Evolutionary conservation across 495 filamentous ascomycete species (phyloP), one percentile per base, ranked within the genome.

Genomic region (Rostrohypoxylon terebratum): DNA sequence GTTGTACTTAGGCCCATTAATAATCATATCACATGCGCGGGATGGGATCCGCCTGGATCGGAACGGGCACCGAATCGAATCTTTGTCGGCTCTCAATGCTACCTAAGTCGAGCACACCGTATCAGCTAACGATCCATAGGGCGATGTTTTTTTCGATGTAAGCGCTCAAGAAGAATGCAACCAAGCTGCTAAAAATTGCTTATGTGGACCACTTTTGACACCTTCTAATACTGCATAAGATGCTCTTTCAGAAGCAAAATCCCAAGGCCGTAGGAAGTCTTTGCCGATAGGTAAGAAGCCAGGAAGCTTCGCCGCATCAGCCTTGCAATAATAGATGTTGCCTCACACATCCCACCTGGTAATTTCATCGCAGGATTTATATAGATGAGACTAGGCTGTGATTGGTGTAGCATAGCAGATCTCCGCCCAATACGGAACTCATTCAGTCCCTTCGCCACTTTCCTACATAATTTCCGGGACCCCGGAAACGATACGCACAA

Each of bases 321-420:
- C 59, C 31, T 51, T 28, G 51, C 14, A 34, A 21, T 63, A 34
- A 21, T 63, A 13, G 23, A 38, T 33, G 25, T 25, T 18, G 33
- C 33, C 45, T 14, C 36, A 36, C 33, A 2, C 20, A 23, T 28
- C 60, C 34, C 10, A 40, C 60, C 34, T 33, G 40, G 20, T 55
- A 16, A 55, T 20, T 16, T 18, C 25, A 31, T 36, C 18, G 14
- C 28, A 33, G 14, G 51, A 18, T 18, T 55, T 25, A 18, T 18
- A 36, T 25, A 36, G 28, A 55, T 36, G 51, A 36, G 20, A 36
- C 18, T 10, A 31, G n/a, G n/a, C 18, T 14, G 36, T 55, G 51
- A 20, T 55, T 55, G 51, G 51, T 34, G 51, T 55, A 36, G 28
- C 20, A 33, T 55, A n/a, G 51, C n/a, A 10, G 51, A 55, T 55